A percentile compares a stretch with the other conserved stretches of the same genome.
phyloP scores from a whole-genome alignment of 176 grass and related monocot genomes.

The Triticum dicoccoides region DNA sequence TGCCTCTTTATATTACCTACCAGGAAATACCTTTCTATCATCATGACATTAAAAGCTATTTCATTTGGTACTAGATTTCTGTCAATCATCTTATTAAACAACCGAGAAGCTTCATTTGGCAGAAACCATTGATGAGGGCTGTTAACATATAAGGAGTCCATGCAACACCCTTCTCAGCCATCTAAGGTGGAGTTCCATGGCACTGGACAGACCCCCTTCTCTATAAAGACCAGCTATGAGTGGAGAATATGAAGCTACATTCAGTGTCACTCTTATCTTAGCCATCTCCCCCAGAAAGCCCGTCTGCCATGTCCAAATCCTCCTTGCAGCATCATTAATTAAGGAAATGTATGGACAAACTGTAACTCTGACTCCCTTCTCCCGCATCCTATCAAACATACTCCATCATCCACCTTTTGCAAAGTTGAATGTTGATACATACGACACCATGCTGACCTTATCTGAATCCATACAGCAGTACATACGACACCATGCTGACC shows the following conservation, averaged over 20 bases:
- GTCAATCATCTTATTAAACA: conserved; percentile 1
- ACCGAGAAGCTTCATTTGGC: conserved; percentile 4
- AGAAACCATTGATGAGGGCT: neutral
- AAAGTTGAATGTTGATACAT: conserved; percentile 62
- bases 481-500: conserved; percentile 40
- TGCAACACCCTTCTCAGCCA: neutral
- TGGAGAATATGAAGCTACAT: conserved; percentile 7
- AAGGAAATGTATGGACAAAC: conserved; percentile 75
- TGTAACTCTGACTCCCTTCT: conserved; percentile 34
- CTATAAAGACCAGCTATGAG: conserved; percentile 6
- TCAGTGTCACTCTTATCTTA: neutral
- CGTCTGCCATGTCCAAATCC: conserved; percentile 24
- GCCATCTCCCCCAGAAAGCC: neutral
- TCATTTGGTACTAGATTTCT: neutral
- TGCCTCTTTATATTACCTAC: neutral
- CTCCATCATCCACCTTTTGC: conserved; percentile 55
- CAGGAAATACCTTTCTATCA: neutral
- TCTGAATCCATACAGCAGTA: conserved; percentile 67
- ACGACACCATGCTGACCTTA: conserved; percentile 34
- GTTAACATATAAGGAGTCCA: neutral
- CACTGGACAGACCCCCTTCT: conserved; percentile 1
- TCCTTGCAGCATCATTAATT: conserved; percentile 63
- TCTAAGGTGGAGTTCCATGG: neutral
- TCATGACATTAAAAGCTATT: neutral
- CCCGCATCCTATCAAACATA: conserved; percentile 50